These are phyloP conservation scores for Amphirosellinia nigrospora DNA, from an alignment of 495 filamentous ascomycete genomes.

Conservation along the genomic window DNA sequence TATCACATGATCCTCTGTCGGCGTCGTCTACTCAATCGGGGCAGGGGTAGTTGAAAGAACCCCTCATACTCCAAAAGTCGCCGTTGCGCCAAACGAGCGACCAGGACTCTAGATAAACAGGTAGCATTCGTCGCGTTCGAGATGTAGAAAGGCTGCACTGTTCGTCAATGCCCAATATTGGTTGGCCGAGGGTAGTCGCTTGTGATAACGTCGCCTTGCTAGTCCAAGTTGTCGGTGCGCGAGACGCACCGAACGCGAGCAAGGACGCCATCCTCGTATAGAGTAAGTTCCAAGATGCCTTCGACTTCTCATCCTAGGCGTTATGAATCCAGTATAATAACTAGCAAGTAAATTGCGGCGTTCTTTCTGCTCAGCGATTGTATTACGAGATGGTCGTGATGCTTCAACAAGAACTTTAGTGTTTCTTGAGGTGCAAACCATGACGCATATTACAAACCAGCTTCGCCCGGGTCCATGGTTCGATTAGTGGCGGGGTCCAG, in stretches of 20 bases:
- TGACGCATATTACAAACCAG: background rate
- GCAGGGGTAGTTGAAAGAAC: background rate
- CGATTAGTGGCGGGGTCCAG: background rate
- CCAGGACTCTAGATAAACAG: background rate
- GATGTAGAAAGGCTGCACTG: background rate
- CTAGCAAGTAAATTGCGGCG: background rate
- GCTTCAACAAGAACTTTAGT: background rate
- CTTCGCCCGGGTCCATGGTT: constrained; percentile 4
- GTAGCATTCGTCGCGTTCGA: background rate
- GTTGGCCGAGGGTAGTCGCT: background rate
- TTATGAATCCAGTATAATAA: background rate
- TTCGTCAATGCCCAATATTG: background rate
- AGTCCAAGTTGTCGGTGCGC: background rate
- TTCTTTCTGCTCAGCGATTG: background rate
- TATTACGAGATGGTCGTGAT: background rate
- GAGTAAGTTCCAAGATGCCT: background rate
- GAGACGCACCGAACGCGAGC: background rate
- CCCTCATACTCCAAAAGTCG: background rate
- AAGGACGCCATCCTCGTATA: constrained; percentile 3
- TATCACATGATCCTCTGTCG: background rate
- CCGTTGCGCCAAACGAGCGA: background rate
- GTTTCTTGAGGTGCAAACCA: background rate
- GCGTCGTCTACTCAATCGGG: background rate
- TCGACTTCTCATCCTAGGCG: background rate
- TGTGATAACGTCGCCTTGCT: background rate